Percentiles rank a stretch among this genome's conserved stretches.
phyloP scores from a whole-genome alignment of 2,329 filamentous ascomycete genomes.

The Metarhizium guizhouense region DNA sequence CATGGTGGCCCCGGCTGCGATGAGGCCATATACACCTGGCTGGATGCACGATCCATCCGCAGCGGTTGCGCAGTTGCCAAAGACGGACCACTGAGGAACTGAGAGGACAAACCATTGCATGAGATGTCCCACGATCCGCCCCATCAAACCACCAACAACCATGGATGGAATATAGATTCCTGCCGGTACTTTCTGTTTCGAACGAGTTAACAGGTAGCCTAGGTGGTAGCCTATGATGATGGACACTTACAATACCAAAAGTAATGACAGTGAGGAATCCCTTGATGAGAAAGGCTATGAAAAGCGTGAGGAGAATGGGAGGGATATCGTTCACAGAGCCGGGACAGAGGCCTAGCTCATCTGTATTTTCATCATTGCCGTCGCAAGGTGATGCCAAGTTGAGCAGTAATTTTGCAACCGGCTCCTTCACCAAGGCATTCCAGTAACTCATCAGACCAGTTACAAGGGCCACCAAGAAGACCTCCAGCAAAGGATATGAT shows the following conservation, averaged over 20 bases:
- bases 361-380: constrained; percentile 52
- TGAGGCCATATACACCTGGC: constrained; percentile 91
- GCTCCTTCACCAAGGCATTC: constrained; percentile 82
- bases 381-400: constrained; percentile 87
- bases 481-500: constrained; percentile 74
- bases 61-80: constrained; percentile 61
- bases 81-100: constrained; percentile 63
- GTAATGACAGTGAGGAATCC: constrained; percentile 80
- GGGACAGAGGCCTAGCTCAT: constrained; percentile 70
- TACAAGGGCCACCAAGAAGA: constrained; percentile 74
- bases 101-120: constrained; percentile 74
- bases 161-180: constrained; percentile 98
- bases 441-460: constrained; percentile 86
- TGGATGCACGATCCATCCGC: constrained; percentile 79
- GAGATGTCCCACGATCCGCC: constrained; percentile 76
- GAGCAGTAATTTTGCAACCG: constrained; percentile 83
- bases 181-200: constrained; percentile 69
- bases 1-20: constrained; percentile 94
- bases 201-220: constrained; percentile 8
- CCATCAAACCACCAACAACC: constrained; percentile 92
- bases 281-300: constrained; percentile 81
- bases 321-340: constrained; percentile 66
- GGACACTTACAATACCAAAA: constrained; percentile 65
- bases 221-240: neutral
- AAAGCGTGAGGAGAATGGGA: constrained; percentile 60